Percentiles rank a stretch among this genome's conserved stretches.
Evolutionary conservation across 257 asterid species (phyloP).

Genomic region (Nicotiana benthamiana): DNA sequence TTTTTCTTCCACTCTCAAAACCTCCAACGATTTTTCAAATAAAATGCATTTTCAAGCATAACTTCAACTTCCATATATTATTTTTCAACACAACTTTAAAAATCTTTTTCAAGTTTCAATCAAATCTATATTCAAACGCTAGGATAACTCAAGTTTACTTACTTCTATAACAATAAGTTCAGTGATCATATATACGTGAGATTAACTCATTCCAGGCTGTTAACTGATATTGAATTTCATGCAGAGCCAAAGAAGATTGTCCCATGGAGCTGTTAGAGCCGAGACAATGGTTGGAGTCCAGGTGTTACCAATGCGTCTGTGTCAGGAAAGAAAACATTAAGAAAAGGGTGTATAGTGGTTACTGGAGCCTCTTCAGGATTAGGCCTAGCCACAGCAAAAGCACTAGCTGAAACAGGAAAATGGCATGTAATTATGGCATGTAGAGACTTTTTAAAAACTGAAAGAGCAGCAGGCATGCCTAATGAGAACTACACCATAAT

Average conservation of each 20-base stretch:
- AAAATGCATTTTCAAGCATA: no score
- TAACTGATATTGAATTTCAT: background rate
- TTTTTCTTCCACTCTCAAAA: no score
- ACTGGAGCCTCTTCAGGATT: constrained; percentile 89
- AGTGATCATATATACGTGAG: background rate
- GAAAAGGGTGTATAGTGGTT: constrained; percentile 63
- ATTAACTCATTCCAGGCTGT: background rate
- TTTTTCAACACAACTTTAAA: no score
- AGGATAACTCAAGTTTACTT: no score
- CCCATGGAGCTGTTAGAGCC: constrained; percentile 29
- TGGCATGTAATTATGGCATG: constrained; percentile 93
- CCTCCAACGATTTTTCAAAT: no score
- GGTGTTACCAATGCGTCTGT: constrained; percentile 21
- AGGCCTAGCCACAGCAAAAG: constrained; percentile 83
- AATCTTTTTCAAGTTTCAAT: no score
- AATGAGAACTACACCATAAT: constrained; percentile 69
- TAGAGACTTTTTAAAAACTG: constrained; percentile 79
- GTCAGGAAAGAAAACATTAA: constrained; percentile 57
- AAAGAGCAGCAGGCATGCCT: constrained; percentile 74
- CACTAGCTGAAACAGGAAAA: constrained; percentile 74
- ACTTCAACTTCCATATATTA: no score
- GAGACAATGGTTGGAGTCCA: constrained; percentile 46
- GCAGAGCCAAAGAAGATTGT: constrained; percentile 33
- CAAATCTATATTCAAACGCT: no score
- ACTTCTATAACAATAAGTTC: background rate